Conservation (phyloP, 2,329 filamentous ascomycete species). For the Mycogone perniciosa region DNA sequence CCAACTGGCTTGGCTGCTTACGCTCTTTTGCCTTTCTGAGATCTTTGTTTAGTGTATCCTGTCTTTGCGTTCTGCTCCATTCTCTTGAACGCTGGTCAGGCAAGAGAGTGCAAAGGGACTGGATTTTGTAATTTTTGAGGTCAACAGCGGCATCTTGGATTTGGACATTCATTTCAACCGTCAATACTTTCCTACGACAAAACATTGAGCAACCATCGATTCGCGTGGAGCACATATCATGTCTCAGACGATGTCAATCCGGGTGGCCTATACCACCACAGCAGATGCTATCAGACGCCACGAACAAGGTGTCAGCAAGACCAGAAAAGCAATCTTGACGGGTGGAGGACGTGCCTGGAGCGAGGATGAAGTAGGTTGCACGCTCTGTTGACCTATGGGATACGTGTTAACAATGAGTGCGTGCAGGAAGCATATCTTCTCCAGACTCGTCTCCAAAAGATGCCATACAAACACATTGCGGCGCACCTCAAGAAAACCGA, state of each 20-base stretch:
- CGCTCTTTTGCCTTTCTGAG: conserved; percentile 36
- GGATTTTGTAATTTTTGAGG: too few relatives aligned
- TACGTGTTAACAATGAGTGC: background rate
- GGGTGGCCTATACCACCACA: conserved; percentile 42
- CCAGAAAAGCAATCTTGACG: conserved; percentile 61
- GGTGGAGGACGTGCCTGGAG: conserved; percentile 78
- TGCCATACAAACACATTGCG: conserved; percentile 88
- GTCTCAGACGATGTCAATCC: conserved; percentile 43
- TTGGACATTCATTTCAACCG: background rate
- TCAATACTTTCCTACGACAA: background rate
- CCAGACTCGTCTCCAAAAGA: conserved; percentile 77
- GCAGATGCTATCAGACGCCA: conserved; percentile 52
- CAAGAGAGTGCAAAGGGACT: too few relatives aligned
- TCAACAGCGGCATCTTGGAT: too few relatives aligned
- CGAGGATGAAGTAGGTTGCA: conserved; percentile 65
- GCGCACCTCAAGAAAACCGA: conserved; percentile 82
- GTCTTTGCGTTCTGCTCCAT: background rate
- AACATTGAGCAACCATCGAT: background rate
- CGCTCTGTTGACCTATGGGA: background rate
- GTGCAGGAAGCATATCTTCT: conserved; percentile 73
- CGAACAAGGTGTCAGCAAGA: conserved; percentile 56
- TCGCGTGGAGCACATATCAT: conserved; percentile 25
- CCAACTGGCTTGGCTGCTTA: conserved; percentile 55
- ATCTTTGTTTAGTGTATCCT: background rate
- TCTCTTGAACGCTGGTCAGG: background rate